Evolutionary conservation across 306 rosid genomes (phyloP), one percentile per base, ranked within the genome.

Genomic region (Dryas octopetala): DNA sequence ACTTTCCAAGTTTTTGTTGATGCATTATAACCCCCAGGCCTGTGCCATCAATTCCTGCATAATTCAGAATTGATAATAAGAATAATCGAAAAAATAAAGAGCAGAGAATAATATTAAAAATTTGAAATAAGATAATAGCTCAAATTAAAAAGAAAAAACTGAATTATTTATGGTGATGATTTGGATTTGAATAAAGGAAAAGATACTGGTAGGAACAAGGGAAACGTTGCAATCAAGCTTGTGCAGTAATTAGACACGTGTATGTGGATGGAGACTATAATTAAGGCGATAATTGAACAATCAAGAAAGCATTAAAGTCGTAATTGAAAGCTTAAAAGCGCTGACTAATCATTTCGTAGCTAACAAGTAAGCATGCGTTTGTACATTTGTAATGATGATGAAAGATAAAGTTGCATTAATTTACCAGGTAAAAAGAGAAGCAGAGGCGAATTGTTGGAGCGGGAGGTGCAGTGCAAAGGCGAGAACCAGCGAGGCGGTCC

Each of bases 401-500:
- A 61, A 32, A 32, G 3, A 32, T 32, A 32, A 32, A 32, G 38
- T 32, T 32, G 38, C 38, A 32, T 32, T 32, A 32, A 8, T 84
- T 53, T 6, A 91, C 98, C 97, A 7, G 97, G 97, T 82, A 91
- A 84, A 75, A 74, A 91, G 76, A 95, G 89, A 52, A 90, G 87
- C 38, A 90, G 79, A 13, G 98, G 98, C 38, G 96, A 79, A 52
- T 85, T 76, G 9, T 71, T 46, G 71, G 62, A 12, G 28, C 81
- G 93, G 41, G 83, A 77, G 47, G 83, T 86, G 70, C 88, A 75
- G 47, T 87, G 86, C 77, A 88, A 28, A 4, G 98, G 98, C 51
- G 95, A 89, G 89, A 91, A 90, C 98, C 98, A 90, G 66, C 97
- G 91, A 16, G 95, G 97, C 19, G 93, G 91, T 40, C 98, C 96